These are phyloP conservation scores for Syncephalastrum racemosum DNA, from an alignment of 371 early-diverging fungal genomes.

Conservation along the genomic window DNA sequence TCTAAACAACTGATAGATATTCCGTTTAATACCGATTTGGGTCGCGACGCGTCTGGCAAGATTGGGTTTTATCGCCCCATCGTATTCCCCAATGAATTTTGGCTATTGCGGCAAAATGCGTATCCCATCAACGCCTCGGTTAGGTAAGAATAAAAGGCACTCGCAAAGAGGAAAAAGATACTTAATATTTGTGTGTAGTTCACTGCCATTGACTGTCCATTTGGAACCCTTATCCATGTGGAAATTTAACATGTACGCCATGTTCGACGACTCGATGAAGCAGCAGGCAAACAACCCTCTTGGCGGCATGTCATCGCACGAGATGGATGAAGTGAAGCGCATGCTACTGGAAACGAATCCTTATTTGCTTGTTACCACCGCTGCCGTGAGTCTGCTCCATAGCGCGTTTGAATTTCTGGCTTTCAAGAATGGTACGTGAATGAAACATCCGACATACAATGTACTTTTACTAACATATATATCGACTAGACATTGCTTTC, in stretches of 20 bases:
- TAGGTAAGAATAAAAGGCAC: slow-evolving; percentile 35
- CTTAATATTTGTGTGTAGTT: slow-evolving; percentile 24
- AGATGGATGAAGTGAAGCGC: slow-evolving; percentile 71
- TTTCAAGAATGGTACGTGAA: slow-evolving; percentile 82
- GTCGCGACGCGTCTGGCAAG: slow-evolving; percentile 37
- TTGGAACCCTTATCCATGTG: slow-evolving; percentile 70
- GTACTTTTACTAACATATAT: slow-evolving; percentile 4
- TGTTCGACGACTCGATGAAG: slow-evolving; percentile 61
- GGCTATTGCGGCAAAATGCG: slow-evolving; percentile 77
- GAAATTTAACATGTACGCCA: slow-evolving; percentile 73
- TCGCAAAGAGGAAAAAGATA: background rate
- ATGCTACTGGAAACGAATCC: slow-evolving; percentile 93
- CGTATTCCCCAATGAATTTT: slow-evolving; percentile 84
- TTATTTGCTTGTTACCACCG: slow-evolving; percentile 73
- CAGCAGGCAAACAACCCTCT: slow-evolving; percentile 65
- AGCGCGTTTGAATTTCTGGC: slow-evolving; percentile 92
- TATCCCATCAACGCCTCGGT: slow-evolving; percentile 75
- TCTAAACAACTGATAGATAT: slow-evolving; percentile 35
- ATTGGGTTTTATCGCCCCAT: slow-evolving; percentile 70
- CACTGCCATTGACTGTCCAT: slow-evolving; percentile 68
- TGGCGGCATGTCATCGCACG: slow-evolving; percentile 59
- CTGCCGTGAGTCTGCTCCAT: slow-evolving; percentile 81
- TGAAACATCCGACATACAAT: background rate
- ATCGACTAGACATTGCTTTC: slow-evolving; percentile 76
- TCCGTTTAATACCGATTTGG: slow-evolving; percentile 34